Evolutionary conservation across 1,284 basidiomycete species (phyloP).

Genomic region (Grifola frondosa): DNA sequence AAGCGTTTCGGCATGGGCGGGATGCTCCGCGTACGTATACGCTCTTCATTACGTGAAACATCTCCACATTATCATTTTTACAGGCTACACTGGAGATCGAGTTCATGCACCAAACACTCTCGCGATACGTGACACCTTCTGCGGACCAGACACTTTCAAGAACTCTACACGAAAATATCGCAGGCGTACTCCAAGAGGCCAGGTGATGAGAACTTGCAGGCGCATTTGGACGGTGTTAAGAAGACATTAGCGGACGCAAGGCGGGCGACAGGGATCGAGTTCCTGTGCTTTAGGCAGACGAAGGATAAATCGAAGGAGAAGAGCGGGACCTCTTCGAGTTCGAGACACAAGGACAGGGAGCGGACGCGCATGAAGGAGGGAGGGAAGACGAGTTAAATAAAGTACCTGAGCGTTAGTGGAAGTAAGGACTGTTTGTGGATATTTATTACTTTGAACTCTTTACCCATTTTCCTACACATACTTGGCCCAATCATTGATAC

Average conservation of each 20-base stretch:
- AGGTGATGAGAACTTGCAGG: constrained; percentile 80
- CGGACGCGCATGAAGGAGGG: constrained; percentile 18
- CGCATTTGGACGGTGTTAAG: constrained; percentile 90
- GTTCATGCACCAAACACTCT: constrained; percentile 95
- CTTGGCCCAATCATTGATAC: too few relatives aligned
- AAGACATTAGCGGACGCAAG: constrained; percentile 85
- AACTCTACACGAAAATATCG: constrained; percentile 94
- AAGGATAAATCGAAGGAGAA: constrained; percentile 42
- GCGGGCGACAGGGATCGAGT: constrained; percentile 91
- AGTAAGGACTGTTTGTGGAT: too few relatives aligned
- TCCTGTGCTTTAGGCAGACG: constrained; percentile 83
- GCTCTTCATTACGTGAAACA: too few relatives aligned
- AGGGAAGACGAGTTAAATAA: constrained; percentile 5
- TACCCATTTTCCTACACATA: too few relatives aligned
- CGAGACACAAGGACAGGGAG: constrained; percentile 19
- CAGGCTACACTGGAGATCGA: constrained; percentile 98
- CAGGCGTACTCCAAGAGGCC: constrained; percentile 82
- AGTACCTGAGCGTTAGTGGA: too few relatives aligned
- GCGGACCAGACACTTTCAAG: constrained; percentile 84
- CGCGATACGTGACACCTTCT: constrained; percentile 79
- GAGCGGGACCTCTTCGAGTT: constrained; percentile 8
- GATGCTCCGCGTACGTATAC: constrained; percentile 82
- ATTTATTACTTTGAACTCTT: too few relatives aligned
- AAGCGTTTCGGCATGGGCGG: constrained; percentile 95
- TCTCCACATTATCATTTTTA: constrained; percentile 7